Conservation (phyloP, 2,329 filamentous ascomycete species). For the Colletotrichum horii region DNA sequence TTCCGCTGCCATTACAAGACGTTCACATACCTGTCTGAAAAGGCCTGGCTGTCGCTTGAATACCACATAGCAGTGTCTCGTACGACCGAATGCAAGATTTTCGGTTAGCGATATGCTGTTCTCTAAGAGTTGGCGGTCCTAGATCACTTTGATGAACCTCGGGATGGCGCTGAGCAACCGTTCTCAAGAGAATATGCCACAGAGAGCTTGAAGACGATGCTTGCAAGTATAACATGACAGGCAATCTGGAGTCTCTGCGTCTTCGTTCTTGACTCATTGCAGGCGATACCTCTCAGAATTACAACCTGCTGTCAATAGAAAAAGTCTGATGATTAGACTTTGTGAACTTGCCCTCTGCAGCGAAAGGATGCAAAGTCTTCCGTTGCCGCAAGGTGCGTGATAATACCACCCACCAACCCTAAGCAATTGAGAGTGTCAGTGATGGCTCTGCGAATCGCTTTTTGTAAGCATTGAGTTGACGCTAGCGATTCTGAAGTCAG, state of each 20-base stretch:
- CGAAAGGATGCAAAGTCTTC: too few relatives aligned
- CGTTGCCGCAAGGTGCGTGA: too few relatives aligned
- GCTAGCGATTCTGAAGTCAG: neutral
- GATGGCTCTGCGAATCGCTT: neutral
- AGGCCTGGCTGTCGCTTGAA: neutral
- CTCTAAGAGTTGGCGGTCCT: neutral
- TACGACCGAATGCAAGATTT: neutral
- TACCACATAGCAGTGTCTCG: neutral
- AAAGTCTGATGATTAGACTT: too few relatives aligned
- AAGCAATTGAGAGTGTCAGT: neutral
- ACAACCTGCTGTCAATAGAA: too few relatives aligned
- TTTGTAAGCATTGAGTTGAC: neutral
- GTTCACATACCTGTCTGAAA: neutral
- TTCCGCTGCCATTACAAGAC: neutral
- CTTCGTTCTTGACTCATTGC: neutral
- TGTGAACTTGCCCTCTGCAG: too few relatives aligned
- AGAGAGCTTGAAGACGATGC: neutral
- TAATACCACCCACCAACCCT: too few relatives aligned
- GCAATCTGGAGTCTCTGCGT: neutral
- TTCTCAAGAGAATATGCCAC: neutral
- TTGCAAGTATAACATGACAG: neutral
- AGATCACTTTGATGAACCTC: neutral
- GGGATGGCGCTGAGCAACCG: neutral
- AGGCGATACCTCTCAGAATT: neutral
- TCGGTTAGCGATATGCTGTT: neutral